phyloP scores from a whole-genome alignment of 306 rosid species.

The Malus fusca region DNA sequence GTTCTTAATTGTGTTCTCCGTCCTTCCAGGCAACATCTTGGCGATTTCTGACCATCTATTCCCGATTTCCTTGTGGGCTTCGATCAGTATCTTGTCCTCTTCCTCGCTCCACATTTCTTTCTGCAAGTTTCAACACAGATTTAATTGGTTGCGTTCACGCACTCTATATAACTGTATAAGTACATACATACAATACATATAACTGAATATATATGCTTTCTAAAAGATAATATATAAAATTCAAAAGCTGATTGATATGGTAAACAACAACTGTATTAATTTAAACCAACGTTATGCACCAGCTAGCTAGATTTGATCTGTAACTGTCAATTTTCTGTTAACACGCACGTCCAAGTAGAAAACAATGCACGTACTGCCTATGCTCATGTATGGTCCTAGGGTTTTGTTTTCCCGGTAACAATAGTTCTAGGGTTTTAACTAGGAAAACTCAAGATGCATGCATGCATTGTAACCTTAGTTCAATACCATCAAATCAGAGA shows the following conservation, averaged over 20 bases:
- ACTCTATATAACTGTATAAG: neutral
- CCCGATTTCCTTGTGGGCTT: slow-evolving; percentile 53
- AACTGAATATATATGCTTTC: too few species aligned
- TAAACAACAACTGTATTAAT: neutral
- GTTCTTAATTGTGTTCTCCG: slow-evolving; percentile 68
- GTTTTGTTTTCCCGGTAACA: neutral
- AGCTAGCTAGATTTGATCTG: neutral
- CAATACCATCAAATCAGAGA: neutral
- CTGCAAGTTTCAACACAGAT: slow-evolving; percentile 22
- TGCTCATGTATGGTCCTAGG: too few species aligned
- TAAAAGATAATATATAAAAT: neutral
- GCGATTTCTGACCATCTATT: slow-evolving; percentile 84
- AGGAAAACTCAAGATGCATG: neutral
- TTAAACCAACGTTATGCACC: neutral
- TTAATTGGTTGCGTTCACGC: neutral
- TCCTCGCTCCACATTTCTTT: slow-evolving; percentile 72
- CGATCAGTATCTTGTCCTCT: slow-evolving; percentile 48
- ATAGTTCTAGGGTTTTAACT: neutral
- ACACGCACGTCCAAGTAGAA: neutral
- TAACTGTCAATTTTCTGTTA: too few species aligned
- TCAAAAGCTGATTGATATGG: neutral
- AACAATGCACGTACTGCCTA: neutral
- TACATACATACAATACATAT: too few species aligned
- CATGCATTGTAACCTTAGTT: neutral
- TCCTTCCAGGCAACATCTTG: slow-evolving; percentile 41